These are phyloP conservation scores for Solanum chacoense DNA, from an alignment of 305 asterid species.

Conservation along the genomic window DNA sequence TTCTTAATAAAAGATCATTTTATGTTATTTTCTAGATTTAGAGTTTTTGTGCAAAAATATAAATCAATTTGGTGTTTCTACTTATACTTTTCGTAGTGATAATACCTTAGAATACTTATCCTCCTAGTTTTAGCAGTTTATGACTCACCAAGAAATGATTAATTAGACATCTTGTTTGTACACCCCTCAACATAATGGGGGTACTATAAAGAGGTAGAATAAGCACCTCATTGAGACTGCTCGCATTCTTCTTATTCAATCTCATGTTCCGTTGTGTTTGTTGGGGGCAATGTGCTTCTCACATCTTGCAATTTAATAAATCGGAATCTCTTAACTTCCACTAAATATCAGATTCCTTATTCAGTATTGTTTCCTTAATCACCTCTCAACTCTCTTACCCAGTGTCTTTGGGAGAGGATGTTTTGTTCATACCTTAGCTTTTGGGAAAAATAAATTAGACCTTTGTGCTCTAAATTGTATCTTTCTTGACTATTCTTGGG, in stretches of 20 bases:
- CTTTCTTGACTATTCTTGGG: background rate
- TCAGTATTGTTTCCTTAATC: background rate
- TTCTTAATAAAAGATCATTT: background rate
- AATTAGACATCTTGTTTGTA: background rate
- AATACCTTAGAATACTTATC: background rate
- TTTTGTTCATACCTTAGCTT: background rate
- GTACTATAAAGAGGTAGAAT: background rate
- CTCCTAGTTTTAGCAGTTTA: background rate
- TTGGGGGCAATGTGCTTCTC: background rate
- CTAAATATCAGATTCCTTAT: background rate
- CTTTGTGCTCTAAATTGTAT: background rate
- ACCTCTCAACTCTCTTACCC: background rate
- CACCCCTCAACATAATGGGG: background rate
- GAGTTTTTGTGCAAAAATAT: background rate
- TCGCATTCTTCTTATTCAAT: background rate
- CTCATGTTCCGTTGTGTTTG: background rate
- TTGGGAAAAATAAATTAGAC: background rate
- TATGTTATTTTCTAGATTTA: too few relatives aligned
- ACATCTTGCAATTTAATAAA: background rate
- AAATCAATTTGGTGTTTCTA: background rate
- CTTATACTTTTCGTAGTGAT: background rate
- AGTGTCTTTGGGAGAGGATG: background rate
- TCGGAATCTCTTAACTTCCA: background rate
- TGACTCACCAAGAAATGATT: background rate
- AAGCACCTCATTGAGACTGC: background rate